Conservation (phyloP, 352 stramenopile species). For the Pythium pectinolyticum region DNA sequence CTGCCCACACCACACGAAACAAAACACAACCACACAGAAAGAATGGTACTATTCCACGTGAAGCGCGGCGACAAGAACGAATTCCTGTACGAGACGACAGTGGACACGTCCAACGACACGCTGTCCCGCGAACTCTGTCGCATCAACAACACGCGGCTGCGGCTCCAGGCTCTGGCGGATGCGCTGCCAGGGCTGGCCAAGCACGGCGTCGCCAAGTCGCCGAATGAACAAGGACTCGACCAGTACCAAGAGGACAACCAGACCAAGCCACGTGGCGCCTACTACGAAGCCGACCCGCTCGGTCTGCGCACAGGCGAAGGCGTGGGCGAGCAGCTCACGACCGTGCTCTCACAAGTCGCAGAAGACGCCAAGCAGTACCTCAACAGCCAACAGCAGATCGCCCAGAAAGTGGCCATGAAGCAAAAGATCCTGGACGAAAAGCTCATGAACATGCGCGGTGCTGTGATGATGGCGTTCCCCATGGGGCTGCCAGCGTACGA, state of each 20-base stretch:
- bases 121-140: constrained; percentile 83
- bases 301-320: constrained; percentile 88
- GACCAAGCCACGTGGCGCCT: constrained; percentile 62
- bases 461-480: constrained; percentile 94
- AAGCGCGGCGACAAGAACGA: constrained; percentile 87
- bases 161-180: constrained; percentile 68
- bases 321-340: constrained; percentile 74
- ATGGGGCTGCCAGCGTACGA: constrained; percentile 93
- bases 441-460: constrained; percentile 90
- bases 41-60: constrained; percentile 90
- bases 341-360: constrained; percentile 77
- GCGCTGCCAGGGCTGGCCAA: constrained; percentile 77
- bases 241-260: constrained; percentile 65
- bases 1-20: background rate
- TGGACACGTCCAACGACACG: constrained; percentile 72
- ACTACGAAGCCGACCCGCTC: constrained; percentile 86
- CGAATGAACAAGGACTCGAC: constrained; percentile 86
- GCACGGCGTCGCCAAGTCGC: constrained; percentile 84
- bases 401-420: constrained; percentile 58
- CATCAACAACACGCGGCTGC: constrained; percentile 82
- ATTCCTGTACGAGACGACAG: constrained; percentile 90
- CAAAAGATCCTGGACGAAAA: constrained; percentile 86
- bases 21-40: background rate
- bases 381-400: constrained; percentile 66
- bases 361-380: constrained; percentile 76